Evolutionary conservation across 2,329 filamentous ascomycete species (phyloP).

Genomic region (Aspergillus oerlinghausenensis): DNA sequence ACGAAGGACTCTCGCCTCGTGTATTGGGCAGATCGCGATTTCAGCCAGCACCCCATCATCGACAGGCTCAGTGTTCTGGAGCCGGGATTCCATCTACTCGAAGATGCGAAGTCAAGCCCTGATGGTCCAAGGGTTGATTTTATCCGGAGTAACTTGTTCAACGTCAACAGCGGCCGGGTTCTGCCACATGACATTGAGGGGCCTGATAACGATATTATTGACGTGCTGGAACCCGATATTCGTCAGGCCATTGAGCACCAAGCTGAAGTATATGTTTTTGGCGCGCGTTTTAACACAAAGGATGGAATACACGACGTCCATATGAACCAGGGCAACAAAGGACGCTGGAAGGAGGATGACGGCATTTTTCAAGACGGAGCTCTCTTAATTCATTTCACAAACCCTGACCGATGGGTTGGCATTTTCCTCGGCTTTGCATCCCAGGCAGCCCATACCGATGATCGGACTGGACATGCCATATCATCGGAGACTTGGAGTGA

Average conservation of each 20-base stretch:
- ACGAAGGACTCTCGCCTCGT: conserved; percentile 13
- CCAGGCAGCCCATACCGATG: conserved; percentile 13
- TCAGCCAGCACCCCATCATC: conserved; percentile 10
- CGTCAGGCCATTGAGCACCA: conserved; percentile 7
- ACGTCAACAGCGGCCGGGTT: conserved; percentile 11
- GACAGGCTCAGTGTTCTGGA: conserved; percentile 6
- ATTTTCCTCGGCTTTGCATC: conserved; percentile 19
- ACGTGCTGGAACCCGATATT: conserved; percentile 13
- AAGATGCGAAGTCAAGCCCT: neutral
- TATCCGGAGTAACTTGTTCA: conserved; percentile 13
- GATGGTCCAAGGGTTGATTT: conserved; percentile 11
- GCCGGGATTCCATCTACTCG: conserved; percentile 10
- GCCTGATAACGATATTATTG: conserved; percentile 32
- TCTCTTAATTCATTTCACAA: conserved; percentile 10
- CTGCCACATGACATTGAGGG: conserved; percentile 17
- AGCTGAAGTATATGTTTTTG: conserved; percentile 16
- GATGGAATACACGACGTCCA: conserved; percentile 17
- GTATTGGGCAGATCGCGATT: conserved; percentile 13
- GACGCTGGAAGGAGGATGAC: conserved; percentile 6
- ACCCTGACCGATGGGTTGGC: conserved; percentile 11
- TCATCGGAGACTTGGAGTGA: conserved; percentile 2
- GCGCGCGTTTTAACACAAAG: conserved; percentile 5
- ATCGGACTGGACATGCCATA: conserved; percentile 2
- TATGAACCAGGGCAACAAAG: conserved; percentile 19
- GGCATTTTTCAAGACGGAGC: conserved; percentile 18